A percentile compares a stretch with the other conserved stretches of the same genome.
These are phyloP conservation scores for Polychaeton citri DNA, from an alignment of 2,329 filamentous ascomycete species.

Conservation along the genomic window DNA sequence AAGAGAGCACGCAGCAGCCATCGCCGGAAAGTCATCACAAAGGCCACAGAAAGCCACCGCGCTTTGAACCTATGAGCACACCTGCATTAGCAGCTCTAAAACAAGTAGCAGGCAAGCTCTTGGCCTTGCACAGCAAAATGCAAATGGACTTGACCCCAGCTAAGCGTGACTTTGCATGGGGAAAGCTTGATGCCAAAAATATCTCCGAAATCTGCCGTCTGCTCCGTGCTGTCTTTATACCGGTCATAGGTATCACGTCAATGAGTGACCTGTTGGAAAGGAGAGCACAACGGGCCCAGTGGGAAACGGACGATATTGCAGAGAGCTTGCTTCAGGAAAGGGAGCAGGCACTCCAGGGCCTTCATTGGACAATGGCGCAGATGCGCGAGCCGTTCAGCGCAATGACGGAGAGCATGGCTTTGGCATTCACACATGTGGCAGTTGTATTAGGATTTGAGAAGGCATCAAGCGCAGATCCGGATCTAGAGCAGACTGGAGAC, in stretches of 20 bases:
- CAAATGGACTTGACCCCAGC: conserved; percentile 55
- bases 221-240: conserved; percentile 49
- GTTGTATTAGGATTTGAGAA: neutral
- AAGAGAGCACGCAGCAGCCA: neutral
- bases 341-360: neutral
- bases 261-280: conserved; percentile 59
- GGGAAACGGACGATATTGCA: neutral
- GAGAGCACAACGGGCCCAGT: conserved; percentile 41
- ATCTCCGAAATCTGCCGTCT: conserved; percentile 46
- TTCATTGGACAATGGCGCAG: neutral
- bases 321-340: neutral
- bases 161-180: conserved; percentile 60
- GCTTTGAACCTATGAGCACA: conserved; percentile 28
- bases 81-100: conserved; percentile 16
- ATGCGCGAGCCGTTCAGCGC: neutral
- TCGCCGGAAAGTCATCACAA: neutral
- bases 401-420: neutral
- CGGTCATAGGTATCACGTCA: conserved; percentile 52
- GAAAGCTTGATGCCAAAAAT: conserved; percentile 52
- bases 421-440: neutral
- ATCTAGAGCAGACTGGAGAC: conserved; percentile 23
- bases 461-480: neutral
- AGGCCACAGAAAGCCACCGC: conserved; percentile 7
- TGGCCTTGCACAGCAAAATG: conserved; percentile 51
- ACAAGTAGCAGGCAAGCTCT: conserved; percentile 7